Evolutionary conservation across 2,329 filamentous ascomycete genomes (phyloP), one percentile per base, ranked within the genome.

Genomic region (Apiospora arundinis): DNA sequence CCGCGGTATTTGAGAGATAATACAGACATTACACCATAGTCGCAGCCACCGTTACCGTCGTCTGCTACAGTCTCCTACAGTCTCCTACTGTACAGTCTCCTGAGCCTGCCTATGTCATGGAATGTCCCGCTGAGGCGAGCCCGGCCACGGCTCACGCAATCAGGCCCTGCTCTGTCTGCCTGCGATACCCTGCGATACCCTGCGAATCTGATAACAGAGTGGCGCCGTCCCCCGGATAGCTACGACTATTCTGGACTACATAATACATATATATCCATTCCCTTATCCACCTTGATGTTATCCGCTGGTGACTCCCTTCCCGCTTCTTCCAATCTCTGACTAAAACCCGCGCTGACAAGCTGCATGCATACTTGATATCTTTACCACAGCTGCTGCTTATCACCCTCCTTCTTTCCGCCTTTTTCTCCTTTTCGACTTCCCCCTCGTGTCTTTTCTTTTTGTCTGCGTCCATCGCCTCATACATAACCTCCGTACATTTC

Each of bases 391-490:
- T 60, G 28, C 28, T 32, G 52, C 52, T 60, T 60, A 37, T 37
- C 52, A 32, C 28, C 52, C 52, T 37, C 52, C 52, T 12, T 60
- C 52, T 37, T 32, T 69, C 28, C 65, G 60, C 69, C 67, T 12
- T 70, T 32, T 46, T 25, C 60, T 40, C 25, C 48, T 68, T 70
- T 40, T 40, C 42, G 42, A 32, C 49, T 32, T 11, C 46, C 23
- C 14, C 32, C 21, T 40, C 52, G 21, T 32, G 25, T 21, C 52
- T n/a, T 21, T 28, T 21, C 16, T 18, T 37, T 32, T 5, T 12
- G 14, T n/a, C 48, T 52, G 48, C 48, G 48, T 52, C 11, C 25
- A 16, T 28, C 48, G 4, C 8, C 23, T 25, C 48, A 23, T 14
- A 52, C n/a, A 52, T 25, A n/a, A 12, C 52, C 7, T 11, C 25